phyloP scores from a whole-genome alignment of 2,329 filamentous ascomycete genomes.

The Balansia obtecta region DNA sequence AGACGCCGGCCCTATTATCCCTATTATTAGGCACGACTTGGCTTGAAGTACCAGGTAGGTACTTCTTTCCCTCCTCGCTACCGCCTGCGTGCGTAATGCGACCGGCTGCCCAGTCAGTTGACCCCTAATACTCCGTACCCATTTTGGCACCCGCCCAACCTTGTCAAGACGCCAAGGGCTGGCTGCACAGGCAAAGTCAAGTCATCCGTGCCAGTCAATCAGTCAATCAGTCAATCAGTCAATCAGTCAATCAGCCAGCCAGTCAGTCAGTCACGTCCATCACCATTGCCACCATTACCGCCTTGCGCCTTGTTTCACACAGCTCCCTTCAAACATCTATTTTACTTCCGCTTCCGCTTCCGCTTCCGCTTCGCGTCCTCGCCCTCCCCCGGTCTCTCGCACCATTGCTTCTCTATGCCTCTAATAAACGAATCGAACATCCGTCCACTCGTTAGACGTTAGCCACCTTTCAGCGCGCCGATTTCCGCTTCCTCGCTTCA shows the following conservation, averaged over 20 bases:
- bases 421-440: background rate
- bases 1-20: too few relatives aligned
- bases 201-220: too few relatives aligned
- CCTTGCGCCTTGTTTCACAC: conserved; percentile 8
- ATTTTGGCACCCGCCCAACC: background rate
- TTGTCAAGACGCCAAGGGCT: background rate
- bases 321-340: conserved; percentile 4
- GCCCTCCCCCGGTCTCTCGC: background rate
- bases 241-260: too few relatives aligned
- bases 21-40: background rate
- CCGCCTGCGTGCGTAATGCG: background rate
- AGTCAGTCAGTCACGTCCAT: background rate
- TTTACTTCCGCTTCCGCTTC: background rate
- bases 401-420: conserved; percentile 4
- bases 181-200: background rate
- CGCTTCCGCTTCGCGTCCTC: background rate
- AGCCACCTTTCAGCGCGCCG: background rate
- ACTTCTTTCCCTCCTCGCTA: background rate
- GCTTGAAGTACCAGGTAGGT: too few relatives aligned
- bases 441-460: conserved; percentile 4
- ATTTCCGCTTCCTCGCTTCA: background rate
- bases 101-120: background rate
- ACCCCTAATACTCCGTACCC: background rate
- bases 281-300: background rate
- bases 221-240: too few relatives aligned